These are phyloP conservation scores for Aegilops longissima DNA, from an alignment of 176 grass and related monocot species.

Conservation along the genomic window DNA sequence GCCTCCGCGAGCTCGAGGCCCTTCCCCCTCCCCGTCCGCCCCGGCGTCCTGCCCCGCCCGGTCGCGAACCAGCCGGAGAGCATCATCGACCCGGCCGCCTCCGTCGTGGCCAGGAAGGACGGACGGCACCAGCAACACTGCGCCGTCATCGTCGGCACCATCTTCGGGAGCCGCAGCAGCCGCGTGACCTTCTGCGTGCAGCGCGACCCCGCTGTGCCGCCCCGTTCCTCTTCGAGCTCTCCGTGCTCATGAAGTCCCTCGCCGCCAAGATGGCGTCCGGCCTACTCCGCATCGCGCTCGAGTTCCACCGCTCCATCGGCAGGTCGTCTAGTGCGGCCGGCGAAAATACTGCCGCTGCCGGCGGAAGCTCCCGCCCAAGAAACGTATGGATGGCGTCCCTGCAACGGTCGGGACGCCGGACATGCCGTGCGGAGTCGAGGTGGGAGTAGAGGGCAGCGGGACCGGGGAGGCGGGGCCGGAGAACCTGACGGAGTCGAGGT, in stretches of 20 bases:
- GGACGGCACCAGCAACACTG: background rate
- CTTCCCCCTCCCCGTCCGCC: too few relatives aligned
- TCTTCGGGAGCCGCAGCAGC: constrained; percentile 46
- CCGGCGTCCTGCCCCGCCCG: too few relatives aligned
- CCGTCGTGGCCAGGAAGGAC: constrained; percentile 20
- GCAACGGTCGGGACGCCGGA: constrained; percentile 49
- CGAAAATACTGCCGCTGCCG: background rate
- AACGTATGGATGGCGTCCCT: constrained; percentile 44
- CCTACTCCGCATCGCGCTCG: constrained; percentile 51
- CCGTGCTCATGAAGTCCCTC: constrained; percentile 43
- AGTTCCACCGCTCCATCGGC: constrained; percentile 41
- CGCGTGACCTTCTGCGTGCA: constrained; percentile 62
- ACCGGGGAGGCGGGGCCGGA: too few relatives aligned
- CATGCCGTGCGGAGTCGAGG: constrained; percentile 8
- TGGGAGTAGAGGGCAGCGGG: too few relatives aligned
- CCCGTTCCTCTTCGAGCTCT: constrained; percentile 62
- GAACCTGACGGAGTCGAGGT: too few relatives aligned
- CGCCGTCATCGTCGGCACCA: constrained; percentile 57
- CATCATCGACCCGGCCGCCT: constrained; percentile 56
- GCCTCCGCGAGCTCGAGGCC: too few relatives aligned
- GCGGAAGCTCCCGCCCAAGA: background rate
- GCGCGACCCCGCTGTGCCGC: constrained; percentile 44
- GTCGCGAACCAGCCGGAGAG: constrained; percentile 27
- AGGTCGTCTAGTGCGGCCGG: background rate
- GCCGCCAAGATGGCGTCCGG: constrained; percentile 45